A percentile compares a stretch with the other conserved stretches of the same genome.
phyloP scores from a whole-genome alignment of 2,329 filamentous ascomycete genomes.

The Trichoderma guizhouense region DNA sequence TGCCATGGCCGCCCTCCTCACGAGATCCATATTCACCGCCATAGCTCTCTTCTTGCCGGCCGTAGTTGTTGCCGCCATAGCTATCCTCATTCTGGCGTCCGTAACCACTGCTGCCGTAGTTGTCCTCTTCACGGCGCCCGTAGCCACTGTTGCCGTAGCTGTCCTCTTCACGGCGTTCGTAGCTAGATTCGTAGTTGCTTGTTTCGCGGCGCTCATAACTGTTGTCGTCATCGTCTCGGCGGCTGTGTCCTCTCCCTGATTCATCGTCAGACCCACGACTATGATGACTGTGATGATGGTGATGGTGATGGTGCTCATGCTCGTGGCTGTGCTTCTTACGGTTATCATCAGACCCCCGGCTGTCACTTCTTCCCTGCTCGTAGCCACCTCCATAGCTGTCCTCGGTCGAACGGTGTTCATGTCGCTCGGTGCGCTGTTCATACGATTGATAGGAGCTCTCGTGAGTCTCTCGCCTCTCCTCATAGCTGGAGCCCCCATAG shows the following conservation, averaged over 20 bases:
- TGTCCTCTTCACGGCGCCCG: conserved; percentile 25
- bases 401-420: conserved; percentile 39
- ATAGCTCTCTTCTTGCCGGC: conserved; percentile 8
- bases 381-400: conserved; percentile 28
- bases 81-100: not conserved
- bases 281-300: conserved; percentile 1
- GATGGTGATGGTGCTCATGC: not conserved
- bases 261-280: conserved; percentile 14
- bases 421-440: conserved; percentile 55
- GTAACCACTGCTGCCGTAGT: conserved; percentile 22
- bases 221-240: conserved; percentile 23
- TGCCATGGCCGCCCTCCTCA: conserved; percentile 16
- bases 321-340: conserved; percentile 15
- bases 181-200: conserved; percentile 22
- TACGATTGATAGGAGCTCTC: conserved; percentile 53
- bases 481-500: conserved; percentile 52
- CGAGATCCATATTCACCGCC: conserved; percentile 23
- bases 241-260: conserved; percentile 19
- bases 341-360: conserved; percentile 24
- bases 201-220: conserved; percentile 24
- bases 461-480: conserved; percentile 55
- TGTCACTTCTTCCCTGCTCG: conserved; percentile 18
- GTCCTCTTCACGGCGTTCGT: conserved; percentile 23
- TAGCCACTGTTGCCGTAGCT: conserved; percentile 22
- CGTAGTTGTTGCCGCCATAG: too few species aligned